Base-by-base conservation (phyloP, 768 basidiomycete genomes). In the Amanita thiersii region DNA sequence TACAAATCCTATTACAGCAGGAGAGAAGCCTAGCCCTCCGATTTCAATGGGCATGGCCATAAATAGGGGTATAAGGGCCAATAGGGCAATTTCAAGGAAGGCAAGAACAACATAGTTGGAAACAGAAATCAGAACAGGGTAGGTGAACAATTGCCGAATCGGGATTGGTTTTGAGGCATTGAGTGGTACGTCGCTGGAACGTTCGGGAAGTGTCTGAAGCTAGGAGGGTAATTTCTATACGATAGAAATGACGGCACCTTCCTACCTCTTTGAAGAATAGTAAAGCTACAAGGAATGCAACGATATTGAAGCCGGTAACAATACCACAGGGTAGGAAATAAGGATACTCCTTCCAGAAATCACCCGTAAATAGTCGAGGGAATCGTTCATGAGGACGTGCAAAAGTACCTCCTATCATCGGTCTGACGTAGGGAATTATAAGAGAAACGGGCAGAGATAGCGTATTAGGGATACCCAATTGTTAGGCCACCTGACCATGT, bases 241-340 rank as follows among this genome's bases (percentile, higher is more conserved):
- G 60, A 4, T 48, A 47, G 17, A 36, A n/a, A n/a, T n/a, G n/a
- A n/a, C n/a, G n/a, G n/a, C n/a, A n/a, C n/a, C n/a, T 46, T 7
- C 60, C 48, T 10, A 64, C 63, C 46, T 86, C 84, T 50, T 75
- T 69, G 21, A 86, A 59, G 55, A 69, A 77, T 1, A 75, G 37
- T 34, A 63, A 58, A 0, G 72, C 68, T 2, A 79, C 58, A 12
- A 75, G 29, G 68, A 72, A 77, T 3, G 72, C 72, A 14, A 79
- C 3, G 5, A 60, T 56, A 0, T 76, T 62, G 52, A 77, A 79
- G 0, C 76, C 75, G 1, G 78, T 81, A 4, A 79, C 69, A 3
- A 81, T 73, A 5, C 78, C 69, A 46, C 81, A 85, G 3, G 84
- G 72, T 37, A 86, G 65, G 56, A 86, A 81, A 49, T 81, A 81